Base-by-base conservation (phyloP, 306 rosid genomes). In the Castanopsis chinensis region DNA sequence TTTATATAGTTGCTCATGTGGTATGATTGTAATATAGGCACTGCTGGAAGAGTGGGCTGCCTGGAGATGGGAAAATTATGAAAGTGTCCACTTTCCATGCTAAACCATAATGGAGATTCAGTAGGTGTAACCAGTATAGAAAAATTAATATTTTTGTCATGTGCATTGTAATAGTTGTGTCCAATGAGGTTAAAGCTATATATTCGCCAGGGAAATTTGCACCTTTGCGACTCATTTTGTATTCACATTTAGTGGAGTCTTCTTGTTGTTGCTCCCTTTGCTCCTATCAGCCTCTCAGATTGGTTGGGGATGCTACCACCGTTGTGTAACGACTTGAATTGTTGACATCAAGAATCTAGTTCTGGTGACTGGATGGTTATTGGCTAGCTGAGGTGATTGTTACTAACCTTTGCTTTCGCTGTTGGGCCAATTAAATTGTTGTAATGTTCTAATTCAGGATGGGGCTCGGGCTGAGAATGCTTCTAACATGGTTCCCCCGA, bases 11-110 rank as follows among this genome's bases (percentile, higher is more conserved):
- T 73, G 69, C 78, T 79, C 56, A 71, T 72, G 21, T 57, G 41
- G 76, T 55, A 76, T 65, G 52, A 57, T 78, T 89, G 45, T 86
- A 77, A 79, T 75, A 75, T 82, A 86, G 82, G 81, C 67, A 54
- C 74, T 58, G 87, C 85, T 84, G 86, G 80, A 85, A 80, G 81
- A 78, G 68, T 79, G 85, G 86, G 74, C 76, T 78, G 64, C 85
- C 80, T 71, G 82, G 76, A 78, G 78, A 74, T 28, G 74, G 72
- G 51, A 67, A 77, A 82, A 85, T 60, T 69, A 78, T 41, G 73
- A 10, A 14, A 78, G 27, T 78, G 76, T 53, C 69, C n/a, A 45
- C 81, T 74, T 52, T 68, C 65, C 83, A 69, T 83, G 56, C 83
- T 68, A 51, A n/a, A 19, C 51, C 12, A 54, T 37, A 54, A 4